Conservation (phyloP, 768 basidiomycete species). For the Hortiboletus flavorubellus region DNA sequence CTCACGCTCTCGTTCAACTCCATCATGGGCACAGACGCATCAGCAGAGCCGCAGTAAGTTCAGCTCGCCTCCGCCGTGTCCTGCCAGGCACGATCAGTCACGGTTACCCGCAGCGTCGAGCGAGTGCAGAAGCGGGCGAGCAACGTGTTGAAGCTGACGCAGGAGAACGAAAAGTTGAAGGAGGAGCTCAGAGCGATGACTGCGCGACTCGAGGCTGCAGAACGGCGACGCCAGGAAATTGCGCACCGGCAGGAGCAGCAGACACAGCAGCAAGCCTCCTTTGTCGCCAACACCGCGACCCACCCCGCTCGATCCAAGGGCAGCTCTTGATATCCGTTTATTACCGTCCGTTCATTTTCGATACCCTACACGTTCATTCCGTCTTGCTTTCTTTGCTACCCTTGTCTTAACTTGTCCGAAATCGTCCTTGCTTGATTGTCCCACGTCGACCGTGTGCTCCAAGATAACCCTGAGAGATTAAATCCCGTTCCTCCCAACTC, state of each 20-base stretch:
- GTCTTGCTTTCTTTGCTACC: conserved; percentile 13
- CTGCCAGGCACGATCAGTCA: conserved; percentile 31
- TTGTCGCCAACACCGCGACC: conserved; percentile 6
- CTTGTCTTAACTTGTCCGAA: conserved; percentile 4
- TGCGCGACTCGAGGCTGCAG: conserved; percentile 70
- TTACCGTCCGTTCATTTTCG: conserved; percentile 24
- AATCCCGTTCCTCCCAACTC: background rate
- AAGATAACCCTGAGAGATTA: conserved; percentile 12
- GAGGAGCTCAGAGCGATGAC: conserved; percentile 73
- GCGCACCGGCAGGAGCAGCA: conserved; percentile 35
- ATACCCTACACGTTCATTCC: conserved; percentile 28
- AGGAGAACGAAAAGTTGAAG: conserved; percentile 79
- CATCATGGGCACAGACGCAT: conserved; percentile 35
- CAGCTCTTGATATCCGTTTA: conserved; percentile 27
- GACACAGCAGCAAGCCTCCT: conserved; percentile 12
- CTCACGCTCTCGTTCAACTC: conserved; percentile 41
- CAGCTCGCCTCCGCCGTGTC: conserved; percentile 21
- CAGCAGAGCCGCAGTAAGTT: conserved; percentile 46
- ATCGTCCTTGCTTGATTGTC: conserved; percentile 5
- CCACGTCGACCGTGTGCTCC: background rate
- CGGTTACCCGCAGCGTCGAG: conserved; percentile 28
- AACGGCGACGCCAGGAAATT: conserved; percentile 52
- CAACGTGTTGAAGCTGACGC: conserved; percentile 70
- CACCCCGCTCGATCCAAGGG: conserved; percentile 18
- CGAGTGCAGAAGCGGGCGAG: conserved; percentile 66